These are phyloP conservation scores for Auriculariales sp. DNA, from an alignment of 768 basidiomycete species.

Conservation along the genomic window DNA sequence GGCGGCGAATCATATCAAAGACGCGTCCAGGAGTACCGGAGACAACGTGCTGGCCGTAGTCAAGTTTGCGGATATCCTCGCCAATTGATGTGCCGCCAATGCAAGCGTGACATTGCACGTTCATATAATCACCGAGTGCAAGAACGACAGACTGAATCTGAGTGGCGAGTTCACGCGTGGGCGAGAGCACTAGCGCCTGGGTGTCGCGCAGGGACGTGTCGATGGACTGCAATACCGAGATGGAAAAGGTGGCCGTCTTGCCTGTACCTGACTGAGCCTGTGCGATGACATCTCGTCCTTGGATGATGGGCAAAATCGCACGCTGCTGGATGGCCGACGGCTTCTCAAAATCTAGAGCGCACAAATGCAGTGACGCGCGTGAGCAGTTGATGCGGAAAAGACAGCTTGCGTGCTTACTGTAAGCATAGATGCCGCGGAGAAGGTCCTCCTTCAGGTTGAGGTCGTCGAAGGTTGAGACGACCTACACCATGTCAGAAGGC, in stretches of 20 bases:
- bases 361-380: constrained; percentile 1
- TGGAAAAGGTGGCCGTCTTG: constrained; percentile 99
- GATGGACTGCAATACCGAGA: constrained; percentile 95
- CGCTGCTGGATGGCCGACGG: constrained; percentile 98
- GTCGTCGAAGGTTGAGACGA: constrained; percentile 82
- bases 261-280: constrained; percentile 98
- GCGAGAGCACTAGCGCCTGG: constrained; percentile 90
- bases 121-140: constrained; percentile 97
- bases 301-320: constrained; percentile 89
- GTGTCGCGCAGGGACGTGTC: constrained; percentile 89
- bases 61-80: constrained; percentile 93
- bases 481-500: constrained; percentile 18
- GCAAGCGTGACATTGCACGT: constrained; percentile 96
- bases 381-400: background rate
- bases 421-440: constrained; percentile 92
- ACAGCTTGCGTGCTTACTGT: constrained; percentile 44
- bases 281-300: constrained; percentile 95
- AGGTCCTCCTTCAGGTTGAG: constrained; percentile 89
- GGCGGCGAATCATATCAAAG: constrained; percentile 96
- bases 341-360: constrained; percentile 72
- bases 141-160: constrained; percentile 97
- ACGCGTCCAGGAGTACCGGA: constrained; percentile 96
- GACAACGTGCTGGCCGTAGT: constrained; percentile 94
- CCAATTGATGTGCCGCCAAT: constrained; percentile 96
- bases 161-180: constrained; percentile 97